These are phyloP conservation scores for Diddensiella santjacobensis DNA, from an alignment of 805 yeast species.

Conservation along the genomic window DNA sequence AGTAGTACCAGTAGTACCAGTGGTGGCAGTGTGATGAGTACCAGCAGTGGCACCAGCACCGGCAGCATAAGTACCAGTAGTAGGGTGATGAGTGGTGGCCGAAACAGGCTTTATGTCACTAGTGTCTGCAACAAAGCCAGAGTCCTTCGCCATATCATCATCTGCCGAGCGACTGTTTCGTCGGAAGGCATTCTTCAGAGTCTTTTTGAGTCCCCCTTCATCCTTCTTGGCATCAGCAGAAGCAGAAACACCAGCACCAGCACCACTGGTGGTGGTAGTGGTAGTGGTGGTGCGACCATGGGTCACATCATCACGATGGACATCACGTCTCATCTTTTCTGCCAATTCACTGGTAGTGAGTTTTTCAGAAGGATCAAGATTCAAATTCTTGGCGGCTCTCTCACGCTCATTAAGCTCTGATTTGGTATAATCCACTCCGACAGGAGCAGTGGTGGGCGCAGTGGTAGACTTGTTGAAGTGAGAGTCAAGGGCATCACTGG, in stretches of 20 bases:
- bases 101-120: background rate
- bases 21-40: background rate
- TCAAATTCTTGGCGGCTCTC: background rate
- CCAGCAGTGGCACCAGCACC: background rate
- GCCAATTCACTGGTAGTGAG: constrained; percentile 3
- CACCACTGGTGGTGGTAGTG: constrained; percentile 10
- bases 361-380: background rate
- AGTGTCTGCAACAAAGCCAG: background rate
- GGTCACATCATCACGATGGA: background rate
- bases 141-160: background rate
- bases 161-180: background rate
- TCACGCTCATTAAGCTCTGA: background rate
- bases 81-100: background rate
- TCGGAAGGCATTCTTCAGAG: background rate
- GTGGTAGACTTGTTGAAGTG: background rate
- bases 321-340: constrained; percentile 1
- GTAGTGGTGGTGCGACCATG: constrained; percentile 1
- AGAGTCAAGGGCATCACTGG: background rate
- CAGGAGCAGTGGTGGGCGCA: background rate
- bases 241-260: background rate
- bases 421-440: background rate
- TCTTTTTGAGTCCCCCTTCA: background rate
- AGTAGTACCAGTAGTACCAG: background rate
- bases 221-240: background rate
- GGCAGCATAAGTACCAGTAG: background rate